Base-by-base conservation (phyloP, 129 eudicot species). In the Erigeron canadensis region DNA sequence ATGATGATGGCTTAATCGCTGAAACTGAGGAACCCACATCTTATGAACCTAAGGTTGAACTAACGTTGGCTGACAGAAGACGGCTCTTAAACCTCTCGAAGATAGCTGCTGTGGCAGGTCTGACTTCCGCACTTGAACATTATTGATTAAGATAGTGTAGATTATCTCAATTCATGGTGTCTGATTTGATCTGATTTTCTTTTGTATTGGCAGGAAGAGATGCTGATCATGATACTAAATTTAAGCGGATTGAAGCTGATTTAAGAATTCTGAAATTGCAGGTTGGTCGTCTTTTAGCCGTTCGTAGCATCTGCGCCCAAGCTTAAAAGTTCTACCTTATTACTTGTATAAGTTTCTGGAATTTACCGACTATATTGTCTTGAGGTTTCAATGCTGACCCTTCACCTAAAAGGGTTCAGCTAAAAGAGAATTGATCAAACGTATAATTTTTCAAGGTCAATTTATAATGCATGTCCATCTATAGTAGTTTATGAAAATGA, bases 51-150 rank as follows among this genome's bases (percentile, higher is more conserved):
- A 69, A 67, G 50, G 7, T 45, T 40, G 85, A 63, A 65, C 76
- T 75, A 64, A 80, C 92, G 38, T 76, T 94, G 83, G 80, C 78
- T 15, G 88, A 84, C 47, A 89, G 97, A 79, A 94, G 81, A 69
- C 90, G 89, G 40, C 77, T 84, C 70, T 85, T 94, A 62, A 85
- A 87, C 78, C 97, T 94, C 66, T 88, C 98, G 48, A 94, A 89
- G 87, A 86, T 94, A 75, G 89, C 98, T 78, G 90, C 85, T 22
- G 12, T 79, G 74, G 98, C 98, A 83, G 98, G 98, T 92, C 81
- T 75, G 82, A 43, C 64, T 75, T 65, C 60, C 57, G 46, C 45
- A 22, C 77, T 73, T 16, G 8, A 9, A 50, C 41, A 34, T 43
- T 7, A 42, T 55, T 63, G 68, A 63, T 40, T 40, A 4, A n/a